Conservation (phyloP, 179 eudicot genomes). For the Spinacia oleracea region DNA sequence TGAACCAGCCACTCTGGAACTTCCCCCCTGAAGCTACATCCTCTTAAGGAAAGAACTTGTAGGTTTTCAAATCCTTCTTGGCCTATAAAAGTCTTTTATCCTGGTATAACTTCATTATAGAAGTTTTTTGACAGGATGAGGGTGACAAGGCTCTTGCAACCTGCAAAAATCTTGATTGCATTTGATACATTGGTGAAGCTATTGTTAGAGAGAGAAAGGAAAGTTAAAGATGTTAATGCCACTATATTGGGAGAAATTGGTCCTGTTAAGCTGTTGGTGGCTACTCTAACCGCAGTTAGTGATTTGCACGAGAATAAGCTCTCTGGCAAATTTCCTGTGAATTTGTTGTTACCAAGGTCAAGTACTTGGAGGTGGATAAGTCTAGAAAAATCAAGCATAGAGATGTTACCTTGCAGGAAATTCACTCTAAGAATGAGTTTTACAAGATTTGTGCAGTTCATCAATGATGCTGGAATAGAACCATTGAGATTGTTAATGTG, state of each 20-base stretch:
- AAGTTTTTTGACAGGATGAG: conserved; percentile 62
- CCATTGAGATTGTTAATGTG: conserved; percentile 66
- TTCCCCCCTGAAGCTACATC: conserved; percentile 57
- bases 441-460: conserved; percentile 57
- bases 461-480: conserved; percentile 60
- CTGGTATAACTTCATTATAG: conserved; percentile 54
- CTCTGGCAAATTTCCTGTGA: conserved; percentile 59
- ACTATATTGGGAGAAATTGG: conserved; percentile 49
- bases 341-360: conserved; percentile 75
- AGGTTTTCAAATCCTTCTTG: conserved; percentile 45
- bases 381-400: conserved; percentile 63
- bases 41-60: conserved; percentile 70
- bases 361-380: conserved; percentile 46
- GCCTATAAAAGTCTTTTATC: conserved; percentile 29
- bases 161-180: conserved; percentile 45
- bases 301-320: conserved; percentile 69
- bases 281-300: conserved; percentile 63
- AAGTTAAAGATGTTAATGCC: conserved; percentile 49
- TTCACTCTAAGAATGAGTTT: conserved; percentile 62
- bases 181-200: conserved; percentile 55
- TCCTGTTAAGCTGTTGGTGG: conserved; percentile 56
- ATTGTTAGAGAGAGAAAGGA: conserved; percentile 71
- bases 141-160: conserved; percentile 55
- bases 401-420: conserved; percentile 54
- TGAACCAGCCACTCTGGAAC: conserved; percentile 63